Conservation (phyloP, 2,329 filamentous ascomycete species). For the Aspergillus hiratsukae region DNA sequence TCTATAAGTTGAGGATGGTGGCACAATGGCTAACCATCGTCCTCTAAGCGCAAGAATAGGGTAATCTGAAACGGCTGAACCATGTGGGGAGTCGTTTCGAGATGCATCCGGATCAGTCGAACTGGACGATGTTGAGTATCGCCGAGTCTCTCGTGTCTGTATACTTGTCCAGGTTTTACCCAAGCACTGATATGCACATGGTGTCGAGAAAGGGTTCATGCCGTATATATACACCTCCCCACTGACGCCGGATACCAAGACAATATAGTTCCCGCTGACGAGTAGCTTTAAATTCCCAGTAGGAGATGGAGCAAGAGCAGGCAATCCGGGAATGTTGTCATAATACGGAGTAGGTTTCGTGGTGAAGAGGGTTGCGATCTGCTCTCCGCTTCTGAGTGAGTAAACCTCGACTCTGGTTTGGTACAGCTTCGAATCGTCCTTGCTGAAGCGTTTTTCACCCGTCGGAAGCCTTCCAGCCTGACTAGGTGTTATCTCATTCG, state of each 20-base stretch:
- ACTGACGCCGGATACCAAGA: conserved; percentile 73
- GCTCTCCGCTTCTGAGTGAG: conserved; percentile 70
- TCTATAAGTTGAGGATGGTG: conserved; percentile 37
- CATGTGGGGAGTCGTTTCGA: conserved; percentile 34
- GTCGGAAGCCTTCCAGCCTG: conserved; percentile 19
- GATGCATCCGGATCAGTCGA: conserved; percentile 43
- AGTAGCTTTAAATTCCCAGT: conserved; percentile 69
- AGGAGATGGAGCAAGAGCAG: conserved; percentile 65
- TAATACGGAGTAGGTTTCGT: conserved; percentile 60
- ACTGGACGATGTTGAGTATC: conserved; percentile 44
- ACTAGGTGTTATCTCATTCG: conserved; percentile 30
- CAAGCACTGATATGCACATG: conserved; percentile 57
- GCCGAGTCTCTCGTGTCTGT: conserved; percentile 49
- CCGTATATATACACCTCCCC: conserved; percentile 83
- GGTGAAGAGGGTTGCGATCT: conserved; percentile 68
- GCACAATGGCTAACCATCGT: conserved; percentile 45
- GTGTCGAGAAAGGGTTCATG: conserved; percentile 18
- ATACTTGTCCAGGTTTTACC: conserved; percentile 91
- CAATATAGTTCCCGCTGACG: conserved; percentile 66
- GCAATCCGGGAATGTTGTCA: conserved; percentile 53
- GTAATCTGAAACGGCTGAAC: conserved; percentile 24
- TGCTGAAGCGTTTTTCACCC: conserved; percentile 19
- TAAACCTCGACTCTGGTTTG: conserved; percentile 88
- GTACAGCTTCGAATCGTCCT: conserved; percentile 46
- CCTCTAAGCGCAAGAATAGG: conserved; percentile 43